These are phyloP conservation scores for Helichrysum umbraculigerum DNA, from an alignment of 129 eudicot genomes.

Conservation along the genomic window DNA sequence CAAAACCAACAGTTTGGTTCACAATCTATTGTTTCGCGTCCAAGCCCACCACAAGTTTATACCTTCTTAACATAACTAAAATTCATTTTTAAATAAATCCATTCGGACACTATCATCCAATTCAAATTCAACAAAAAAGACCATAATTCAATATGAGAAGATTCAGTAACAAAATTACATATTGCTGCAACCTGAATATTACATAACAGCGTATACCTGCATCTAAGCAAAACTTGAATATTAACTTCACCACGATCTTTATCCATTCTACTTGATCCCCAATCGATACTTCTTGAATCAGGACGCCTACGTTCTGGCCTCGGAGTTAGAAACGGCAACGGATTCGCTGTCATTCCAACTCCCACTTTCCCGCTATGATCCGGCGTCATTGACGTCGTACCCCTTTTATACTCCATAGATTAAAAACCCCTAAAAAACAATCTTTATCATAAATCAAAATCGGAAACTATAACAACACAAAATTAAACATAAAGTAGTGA, in stretches of 20 bases:
- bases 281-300: slow-evolving; percentile 59
- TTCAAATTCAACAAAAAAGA: neutral
- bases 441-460: neutral
- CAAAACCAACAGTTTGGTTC: too few relatives aligned
- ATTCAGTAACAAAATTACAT: neutral
- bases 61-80: neutral
- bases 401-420: slow-evolving; percentile 31
- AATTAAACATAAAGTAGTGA: neutral
- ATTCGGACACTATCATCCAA: neutral
- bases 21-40: too few relatives aligned
- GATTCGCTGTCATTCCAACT: slow-evolving; percentile 69
- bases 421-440: slow-evolving; percentile 11
- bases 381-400: slow-evolving; percentile 64
- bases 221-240: slow-evolving; percentile 82
- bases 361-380: slow-evolving; percentile 62
- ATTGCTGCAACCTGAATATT: too few relatives aligned
- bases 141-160: neutral
- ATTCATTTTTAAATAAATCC: neutral
- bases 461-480: neutral
- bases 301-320: slow-evolving; percentile 71
- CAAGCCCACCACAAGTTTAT: too few relatives aligned
- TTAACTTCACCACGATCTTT: slow-evolving; percentile 69
- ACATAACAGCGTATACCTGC: slow-evolving; percentile 50
- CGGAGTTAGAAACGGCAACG: slow-evolving; percentile 78
- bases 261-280: slow-evolving; percentile 43